Base-by-base conservation (phyloP, 345 rosid genomes). In the Balakata baccata region DNA sequence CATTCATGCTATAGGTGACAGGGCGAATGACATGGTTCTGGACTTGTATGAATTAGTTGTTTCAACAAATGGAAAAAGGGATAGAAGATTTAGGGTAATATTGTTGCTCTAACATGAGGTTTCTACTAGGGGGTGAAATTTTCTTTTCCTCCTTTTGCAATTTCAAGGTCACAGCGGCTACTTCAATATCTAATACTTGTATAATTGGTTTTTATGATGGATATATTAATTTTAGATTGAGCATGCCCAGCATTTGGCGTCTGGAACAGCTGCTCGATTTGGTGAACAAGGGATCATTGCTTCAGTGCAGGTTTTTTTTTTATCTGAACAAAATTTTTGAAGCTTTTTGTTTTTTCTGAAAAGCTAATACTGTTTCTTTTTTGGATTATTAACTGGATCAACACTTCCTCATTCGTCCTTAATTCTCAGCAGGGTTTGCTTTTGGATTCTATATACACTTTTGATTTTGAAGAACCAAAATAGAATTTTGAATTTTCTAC, bases 1-100 rank as follows among this genome's bases (percentile, higher is more conserved):
- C 54, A 83, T 94, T 78, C 98, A 94, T 85, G 97, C 98, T 73
- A 90, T 90, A 71, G 98, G 98, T 46, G 97, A 92, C 81, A 92
- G 69, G 83, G 97, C 97, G 64, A 94, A 88, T 78, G 93, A 90
- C 82, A 68, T 88, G 82, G 71, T 90, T 64, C 87, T 92, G 62
- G 91, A 90, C 73, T 81, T 89, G 77, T 89, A 89, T 49, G 80
- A 88, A 74, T 84, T 88, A 0, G 87, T 87, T 45, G 85, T 79
- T 68, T 85, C 84, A 51, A 78, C 82, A 51, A 89, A 85, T 78
- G 98, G 97, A 82, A 82, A 73, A 76, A 80, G 93, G 18, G 95
- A 92, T 81, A 81, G 93, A 77, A 90, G 97, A 84, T 86, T 90
- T 73, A 83, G 95, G 95, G 98, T 94, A 80, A 83, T 49, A 47